Evolutionary conservation across 2,329 filamentous ascomycete genomes (phyloP).

Genomic region (Emergomyces orientalis): DNA sequence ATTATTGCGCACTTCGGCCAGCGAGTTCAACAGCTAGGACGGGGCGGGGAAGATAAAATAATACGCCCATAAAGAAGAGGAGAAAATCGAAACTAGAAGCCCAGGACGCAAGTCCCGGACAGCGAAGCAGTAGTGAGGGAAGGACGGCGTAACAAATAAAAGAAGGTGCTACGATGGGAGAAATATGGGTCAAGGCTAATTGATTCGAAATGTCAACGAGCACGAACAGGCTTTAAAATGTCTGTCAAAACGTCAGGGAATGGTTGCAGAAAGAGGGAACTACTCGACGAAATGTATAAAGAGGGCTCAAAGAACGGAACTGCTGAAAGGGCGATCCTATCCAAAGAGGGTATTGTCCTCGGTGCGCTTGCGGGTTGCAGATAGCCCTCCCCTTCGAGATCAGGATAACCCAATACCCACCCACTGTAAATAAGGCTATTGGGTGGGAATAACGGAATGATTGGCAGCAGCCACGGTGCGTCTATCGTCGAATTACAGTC

Average conservation of each 20-base stretch:
- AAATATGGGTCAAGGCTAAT: neutral
- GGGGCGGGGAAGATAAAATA: neutral
- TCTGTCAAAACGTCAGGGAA: neutral
- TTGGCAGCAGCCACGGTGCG: constrained; percentile 16
- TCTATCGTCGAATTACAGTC: constrained; percentile 15
- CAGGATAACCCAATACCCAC: constrained; percentile 12
- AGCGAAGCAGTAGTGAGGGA: neutral
- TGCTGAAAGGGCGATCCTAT: neutral
- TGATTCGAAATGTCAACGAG: neutral
- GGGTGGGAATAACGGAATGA: constrained; percentile 15
- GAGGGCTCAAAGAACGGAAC: neutral
- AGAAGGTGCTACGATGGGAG: neutral
- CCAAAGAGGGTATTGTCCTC: neutral
- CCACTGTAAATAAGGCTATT: constrained; percentile 13
- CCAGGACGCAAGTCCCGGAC: neutral
- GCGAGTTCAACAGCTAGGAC: neutral
- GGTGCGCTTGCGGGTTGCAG: constrained; percentile 5
- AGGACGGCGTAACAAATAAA: neutral
- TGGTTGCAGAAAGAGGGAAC: neutral
- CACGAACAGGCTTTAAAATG: neutral
- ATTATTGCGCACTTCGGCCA: neutral
- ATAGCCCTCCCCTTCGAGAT: constrained; percentile 9
- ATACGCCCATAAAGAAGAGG: neutral
- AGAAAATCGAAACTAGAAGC: neutral
- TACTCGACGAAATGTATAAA: constrained; percentile 6